A percentile compares a stretch with the other conserved stretches of the same genome.
Evolutionary conservation across 306 rosid genomes (phyloP).

Genomic region (cucumber (Cucumis sativus)): Cucumber_9930_V3 NC_026660.2:30058001-30058500

Average conservation of each 20-base stretch:
- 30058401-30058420: slow-evolving; percentile 27
- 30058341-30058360: slow-evolving; percentile 42
- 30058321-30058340: slow-evolving; percentile 18
- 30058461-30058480: slow-evolving; percentile 14
- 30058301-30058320: slow-evolving; percentile 18
- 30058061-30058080: neutral
- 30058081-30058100: neutral
- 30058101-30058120: neutral
- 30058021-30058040: neutral
- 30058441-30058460: neutral
- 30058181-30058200: slow-evolving; percentile 29
- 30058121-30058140: slow-evolving; percentile 50
- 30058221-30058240: slow-evolving; percentile 36
- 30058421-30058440: slow-evolving; percentile 26
- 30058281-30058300: slow-evolving; percentile 33
- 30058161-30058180: slow-evolving; percentile 36
- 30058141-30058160: slow-evolving; percentile 69
- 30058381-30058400: slow-evolving; percentile 18
- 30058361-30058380: slow-evolving; percentile 36
- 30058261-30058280: slow-evolving; percentile 24
- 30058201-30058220: slow-evolving; percentile 20
- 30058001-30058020: neutral
- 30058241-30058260: slow-evolving; percentile 28
- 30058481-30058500: neutral
- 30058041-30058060: neutral